Conservation (phyloP, 106 monocot species). For the Xerophyta viscosa region DNA sequence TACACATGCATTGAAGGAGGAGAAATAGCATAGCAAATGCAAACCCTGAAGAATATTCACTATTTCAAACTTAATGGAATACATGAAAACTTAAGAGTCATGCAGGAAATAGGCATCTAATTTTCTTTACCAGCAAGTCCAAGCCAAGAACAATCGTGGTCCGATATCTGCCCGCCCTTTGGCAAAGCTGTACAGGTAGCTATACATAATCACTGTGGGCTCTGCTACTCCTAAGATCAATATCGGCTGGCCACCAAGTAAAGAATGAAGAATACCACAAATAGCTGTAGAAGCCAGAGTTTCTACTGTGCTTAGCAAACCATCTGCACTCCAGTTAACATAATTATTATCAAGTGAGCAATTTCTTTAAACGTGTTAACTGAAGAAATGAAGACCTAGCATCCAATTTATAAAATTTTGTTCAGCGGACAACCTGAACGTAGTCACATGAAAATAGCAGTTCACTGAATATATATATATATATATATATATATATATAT, state of each 20-base stretch:
- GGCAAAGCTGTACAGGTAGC: slow-evolving; percentile 79
- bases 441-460: too few relatives aligned
- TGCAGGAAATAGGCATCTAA: not conserved
- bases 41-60: slow-evolving; percentile 14
- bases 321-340: slow-evolving; percentile 30
- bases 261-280: slow-evolving; percentile 70
- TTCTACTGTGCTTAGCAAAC: slow-evolving; percentile 58
- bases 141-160: slow-evolving; percentile 58
- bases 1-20: slow-evolving; percentile 68
- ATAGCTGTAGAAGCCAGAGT: slow-evolving; percentile 67
- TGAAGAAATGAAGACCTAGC: too few relatives aligned
- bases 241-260: slow-evolving; percentile 90
- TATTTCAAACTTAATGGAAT: too few relatives aligned
- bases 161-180: slow-evolving; percentile 48
- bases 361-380: too few relatives aligned
- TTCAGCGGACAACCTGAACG: too few relatives aligned
- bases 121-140: slow-evolving; percentile 66
- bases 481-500: too few relatives aligned
- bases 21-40: slow-evolving; percentile 72
- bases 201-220: slow-evolving; percentile 94
- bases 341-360: too few relatives aligned
- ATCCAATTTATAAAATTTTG: too few relatives aligned
- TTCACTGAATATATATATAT: too few relatives aligned
- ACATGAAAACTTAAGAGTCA: too few relatives aligned
- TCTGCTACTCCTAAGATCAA: slow-evolving; percentile 93